Evolutionary conservation across 2,329 filamentous ascomycete species (phyloP), one percentile per base, ranked within the genome.

Genomic region (Fusarium secorum): DNA sequence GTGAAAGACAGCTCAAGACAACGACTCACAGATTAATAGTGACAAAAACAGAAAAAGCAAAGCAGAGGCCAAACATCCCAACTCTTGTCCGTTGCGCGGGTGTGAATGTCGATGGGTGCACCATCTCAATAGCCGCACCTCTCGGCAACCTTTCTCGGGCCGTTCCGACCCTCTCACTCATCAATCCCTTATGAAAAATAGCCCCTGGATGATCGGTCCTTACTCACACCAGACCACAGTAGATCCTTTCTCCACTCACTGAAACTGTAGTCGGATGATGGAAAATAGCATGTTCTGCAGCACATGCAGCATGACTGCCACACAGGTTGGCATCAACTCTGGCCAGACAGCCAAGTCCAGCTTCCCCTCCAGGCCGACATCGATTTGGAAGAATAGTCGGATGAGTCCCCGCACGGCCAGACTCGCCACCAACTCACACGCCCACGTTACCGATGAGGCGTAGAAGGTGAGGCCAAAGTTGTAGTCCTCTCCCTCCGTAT

Each of bases 201-300:
- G 39, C 32, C 49, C 48, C 39, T 38, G 58, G 49, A 51, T 42
- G 44, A 58, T 49, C 61, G 30, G 30, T 24, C 51, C 26, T 48
- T 38, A 30, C 41, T 62, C 46, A 33, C 20, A 51, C 52, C 33
- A 26, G 51, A 36, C 42, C 35, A 53, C 48, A 44, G 52, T 38
- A 45, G 49, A 48, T 61, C 54, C 26, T 45, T 52, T 39, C 68
- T 69, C 59, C 69, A 73, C 69, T 74, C 64, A 77, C 42, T 79
- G 83, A 73, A 92, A 91, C 70, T 88, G 85, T 75, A 92, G 80
- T 69, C 89, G 85, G 38, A 91, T 87, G 74, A 92, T 91, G 48
- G 88, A 89, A 80, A 92, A 91, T 60, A 92, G 79, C 90, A 92
- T 92, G 78, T 91, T 92, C 80, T 92, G 90, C 79, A 91, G 76